Evolutionary conservation across 768 basidiomycete species (phyloP), one percentile per base, ranked within the genome.

Genomic region (Auricularia heimuer): DNA sequence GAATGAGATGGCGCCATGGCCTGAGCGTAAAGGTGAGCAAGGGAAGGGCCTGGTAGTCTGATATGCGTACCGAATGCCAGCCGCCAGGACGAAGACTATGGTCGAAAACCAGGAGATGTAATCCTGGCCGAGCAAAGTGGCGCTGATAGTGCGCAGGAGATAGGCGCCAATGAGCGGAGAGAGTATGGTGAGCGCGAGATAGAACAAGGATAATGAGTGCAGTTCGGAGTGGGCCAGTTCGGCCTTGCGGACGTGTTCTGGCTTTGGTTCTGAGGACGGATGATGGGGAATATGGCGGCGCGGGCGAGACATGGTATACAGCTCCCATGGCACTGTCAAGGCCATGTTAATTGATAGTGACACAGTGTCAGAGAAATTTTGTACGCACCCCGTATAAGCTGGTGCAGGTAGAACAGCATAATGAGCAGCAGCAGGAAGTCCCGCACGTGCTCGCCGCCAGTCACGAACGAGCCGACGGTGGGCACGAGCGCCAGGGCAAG

Each of bases 51-150:
- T 1, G 39, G 12, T 3, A 7, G 39, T 14, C 1, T 14, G 47
- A 51, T 51, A 51, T 42, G 39, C 39, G 47, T 18, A 51, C 47
- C 56, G 6, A 7, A 60, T 60, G 11, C 56, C 56, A 10, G 56
- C 56, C 7, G 56, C 56, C 4, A 60, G 56, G 7, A 60, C 56
- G 56, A 60, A 60, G 6, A 60, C 34, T 7, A 60, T 0, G 56
- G 56, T 60, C 24, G 56, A 60, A 29, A 60, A 60, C 56, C 56
- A 60, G 24, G 56, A 60, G 21, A 60, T 60, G 29, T 60, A 60
- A 14, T 60, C 56, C 14, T 60, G 56, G 24, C 56, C 56, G 34
- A 60, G 34, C 10, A 60, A 18, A 35, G 56, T 7, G 11, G 56
- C 56, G 56, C 56, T 35, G 56, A 60, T 60, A 3, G 56, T 60